phyloP scores from a whole-genome alignment of 129 eudicot genomes.

The Erigeron canadensis region DNA sequence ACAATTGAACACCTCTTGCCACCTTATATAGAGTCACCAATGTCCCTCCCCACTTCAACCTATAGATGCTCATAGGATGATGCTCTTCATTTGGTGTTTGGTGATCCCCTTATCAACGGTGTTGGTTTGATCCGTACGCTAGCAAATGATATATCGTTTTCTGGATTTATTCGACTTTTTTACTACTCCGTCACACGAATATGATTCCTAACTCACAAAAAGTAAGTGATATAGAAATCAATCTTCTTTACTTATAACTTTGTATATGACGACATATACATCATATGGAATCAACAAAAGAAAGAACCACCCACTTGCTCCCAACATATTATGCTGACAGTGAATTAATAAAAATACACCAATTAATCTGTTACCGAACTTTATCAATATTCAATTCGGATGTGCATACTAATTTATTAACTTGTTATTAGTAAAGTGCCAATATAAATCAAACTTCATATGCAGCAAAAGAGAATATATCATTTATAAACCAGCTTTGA shows the following conservation, averaged over 20 bases:
- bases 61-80: conserved; percentile 25
- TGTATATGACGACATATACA: conserved; percentile 18
- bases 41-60: not conserved
- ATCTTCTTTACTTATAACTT: not conserved
- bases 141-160: not conserved
- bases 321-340: too few species aligned
- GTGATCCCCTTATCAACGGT: not conserved
- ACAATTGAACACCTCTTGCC: conserved; percentile 17
- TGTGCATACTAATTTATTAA: too few species aligned
- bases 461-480: too few species aligned
- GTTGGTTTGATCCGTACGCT: conserved; percentile 9
- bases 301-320: not conserved
- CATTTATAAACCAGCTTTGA: too few species aligned
- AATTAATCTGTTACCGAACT: too few species aligned
- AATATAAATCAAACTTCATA: too few species aligned
- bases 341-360: too few species aligned
- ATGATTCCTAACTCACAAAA: conserved; percentile 33
- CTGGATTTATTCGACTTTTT: conserved; percentile 12
- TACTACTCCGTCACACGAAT: conserved; percentile 16
- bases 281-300: conserved; percentile 25
- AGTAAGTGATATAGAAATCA: conserved; percentile 22
- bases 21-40: conserved; percentile 26
- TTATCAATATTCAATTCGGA: too few species aligned
- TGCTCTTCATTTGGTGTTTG: conserved; percentile 16
- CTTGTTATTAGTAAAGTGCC: too few species aligned